A percentile compares a stretch with the other conserved stretches of the same genome.
Conservation (phyloP, 1,284 basidiomycete species). For the Volvariella volvacea region DNA sequence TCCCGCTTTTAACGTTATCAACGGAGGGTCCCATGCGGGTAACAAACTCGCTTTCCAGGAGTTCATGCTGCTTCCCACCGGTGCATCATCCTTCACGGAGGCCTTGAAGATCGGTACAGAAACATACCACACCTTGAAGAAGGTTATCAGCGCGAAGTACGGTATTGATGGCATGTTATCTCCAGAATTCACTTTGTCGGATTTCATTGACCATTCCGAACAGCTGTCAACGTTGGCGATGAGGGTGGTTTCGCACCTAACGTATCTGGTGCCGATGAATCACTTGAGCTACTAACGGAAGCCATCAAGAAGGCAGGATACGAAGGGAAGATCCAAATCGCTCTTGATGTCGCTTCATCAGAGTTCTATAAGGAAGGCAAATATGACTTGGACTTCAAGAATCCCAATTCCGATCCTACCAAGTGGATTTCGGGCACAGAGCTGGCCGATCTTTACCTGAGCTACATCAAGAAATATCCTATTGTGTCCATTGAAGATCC, state of each 20-base stretch:
- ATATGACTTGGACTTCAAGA: slow-evolving; percentile 99
- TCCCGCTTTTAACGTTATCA: slow-evolving; percentile 99
- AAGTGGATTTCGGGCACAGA: slow-evolving; percentile 94
- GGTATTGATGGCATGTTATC: slow-evolving; percentile 81
- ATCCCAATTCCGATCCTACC: slow-evolving; percentile 96
- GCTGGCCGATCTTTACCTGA: slow-evolving; percentile 91
- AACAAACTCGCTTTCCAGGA: slow-evolving; percentile 99
- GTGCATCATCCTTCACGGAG: slow-evolving; percentile 88
- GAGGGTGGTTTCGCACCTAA: slow-evolving; percentile 99
- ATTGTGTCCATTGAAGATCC: slow-evolving; percentile 98
- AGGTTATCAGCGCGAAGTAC: slow-evolving; percentile 99
- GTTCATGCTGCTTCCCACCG: slow-evolving; percentile 99
- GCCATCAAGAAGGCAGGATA: slow-evolving; percentile 98
- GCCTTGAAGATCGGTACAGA: slow-evolving; percentile 98
- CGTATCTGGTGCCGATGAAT: slow-evolving; percentile 94
- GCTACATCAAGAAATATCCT: slow-evolving; percentile 87
- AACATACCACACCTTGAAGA: slow-evolving; percentile 98
- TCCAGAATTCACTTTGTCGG: too few relatives aligned
- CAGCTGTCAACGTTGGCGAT: slow-evolving; percentile 98
- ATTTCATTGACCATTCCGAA: slow-evolving; percentile 11
- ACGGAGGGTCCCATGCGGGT: slow-evolving; percentile 98
- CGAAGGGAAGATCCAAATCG: slow-evolving; percentile 98
- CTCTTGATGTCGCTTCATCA: slow-evolving; percentile 97
- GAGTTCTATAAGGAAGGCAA: slow-evolving; percentile 99
- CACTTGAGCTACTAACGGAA: slow-evolving; percentile 91